Base-by-base conservation (phyloP, 805 yeast genomes). In the Jamesozyma gamospora region DNA sequence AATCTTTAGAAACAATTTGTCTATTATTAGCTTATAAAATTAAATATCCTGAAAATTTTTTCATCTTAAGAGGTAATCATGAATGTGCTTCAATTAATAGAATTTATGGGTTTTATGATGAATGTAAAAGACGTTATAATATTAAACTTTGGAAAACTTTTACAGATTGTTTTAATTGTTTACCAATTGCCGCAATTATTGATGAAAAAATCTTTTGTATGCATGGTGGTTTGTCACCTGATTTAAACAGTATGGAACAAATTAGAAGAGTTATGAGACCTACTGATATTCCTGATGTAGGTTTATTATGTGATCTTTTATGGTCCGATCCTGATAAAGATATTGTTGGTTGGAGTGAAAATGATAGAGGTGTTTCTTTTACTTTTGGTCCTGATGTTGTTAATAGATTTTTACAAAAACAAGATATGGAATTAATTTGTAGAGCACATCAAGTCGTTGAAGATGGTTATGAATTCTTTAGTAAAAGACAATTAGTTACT, bases 361-460 rank as follows among this genome's bases (percentile, higher is more conserved):
- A 92, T 64, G 98, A 92, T 69, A 83, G 98, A 67, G 97, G 97
- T 60, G 97, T 90, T 46, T 87, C 96, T 19, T 90, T 88, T 65
- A 90, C 97, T n/a, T 90, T 92, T 67, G 97, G 97, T n/a, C 97
- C 97, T 9, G 98, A 90, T 63, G 97, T 90, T 39, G 97, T 90
- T 40, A 83, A 95, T 50, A 74, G 97, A 65, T 90, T 90, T 63
- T 69, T 92, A 62, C 96, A 90, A 63, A 88, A 87, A 59, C 97
- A 90, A 65, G 97, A 90, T 62, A 84, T 90, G 92, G 97, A 92
- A 65, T 77, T 90, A 58, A 88, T 90, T 56, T 92, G 97, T 69
- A 78, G 98, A 63, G 97, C 97, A 35, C 98, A 90, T 72, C 97
- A 90, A 69, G 98, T 90, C 48, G 98, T 90, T 45, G 98, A 90